These are phyloP conservation scores for Salisapilia sapeloensis DNA, from an alignment of 352 stramenopile species.

Conservation along the genomic window DNA sequence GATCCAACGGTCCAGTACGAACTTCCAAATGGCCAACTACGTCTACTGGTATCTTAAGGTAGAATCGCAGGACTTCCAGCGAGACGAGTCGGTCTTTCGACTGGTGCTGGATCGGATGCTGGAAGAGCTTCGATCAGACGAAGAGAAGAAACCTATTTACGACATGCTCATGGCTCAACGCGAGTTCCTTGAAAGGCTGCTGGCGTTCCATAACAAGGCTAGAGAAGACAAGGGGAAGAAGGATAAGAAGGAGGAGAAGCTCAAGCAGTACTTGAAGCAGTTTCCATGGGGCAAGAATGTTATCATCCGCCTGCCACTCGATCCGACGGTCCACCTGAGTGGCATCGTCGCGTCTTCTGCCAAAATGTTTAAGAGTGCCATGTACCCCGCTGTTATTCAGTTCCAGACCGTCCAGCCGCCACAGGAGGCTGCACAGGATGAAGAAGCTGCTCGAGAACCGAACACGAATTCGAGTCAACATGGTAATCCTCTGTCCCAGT, in stretches of 20 bases:
- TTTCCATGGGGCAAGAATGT: constrained; percentile 58
- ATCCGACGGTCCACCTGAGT: constrained; percentile 70
- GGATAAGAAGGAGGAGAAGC: constrained; percentile 90
- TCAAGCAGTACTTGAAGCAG: constrained; percentile 81
- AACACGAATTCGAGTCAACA: constrained; percentile 2
- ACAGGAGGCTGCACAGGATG: constrained; percentile 12
- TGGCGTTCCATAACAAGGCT: constrained; percentile 85
- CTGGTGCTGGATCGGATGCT: constrained; percentile 83
- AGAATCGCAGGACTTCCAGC: constrained; percentile 48
- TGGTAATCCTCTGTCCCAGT: constrained; percentile 8
- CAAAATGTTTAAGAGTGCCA: constrained; percentile 96
- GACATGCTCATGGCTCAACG: constrained; percentile 84
- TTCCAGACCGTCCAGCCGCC: constrained; percentile 79
- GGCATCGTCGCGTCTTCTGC: constrained; percentile 83
- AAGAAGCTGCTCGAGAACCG: constrained; percentile 2
- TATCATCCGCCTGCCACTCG: constrained; percentile 75
- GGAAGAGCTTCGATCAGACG: constrained; percentile 85
- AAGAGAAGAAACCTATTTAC: constrained; percentile 83
- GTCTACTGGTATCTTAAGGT: constrained; percentile 92
- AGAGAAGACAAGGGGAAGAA: constrained; percentile 89
- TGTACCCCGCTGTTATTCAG: constrained; percentile 95
- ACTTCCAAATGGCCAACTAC: constrained; percentile 95
- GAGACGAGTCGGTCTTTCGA: constrained; percentile 63
- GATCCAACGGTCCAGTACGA: constrained; percentile 85
- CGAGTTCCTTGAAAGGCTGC: constrained; percentile 88